Conservation (phyloP, 208 protist species). For the Trypanosomatidae sp. region DNA sequence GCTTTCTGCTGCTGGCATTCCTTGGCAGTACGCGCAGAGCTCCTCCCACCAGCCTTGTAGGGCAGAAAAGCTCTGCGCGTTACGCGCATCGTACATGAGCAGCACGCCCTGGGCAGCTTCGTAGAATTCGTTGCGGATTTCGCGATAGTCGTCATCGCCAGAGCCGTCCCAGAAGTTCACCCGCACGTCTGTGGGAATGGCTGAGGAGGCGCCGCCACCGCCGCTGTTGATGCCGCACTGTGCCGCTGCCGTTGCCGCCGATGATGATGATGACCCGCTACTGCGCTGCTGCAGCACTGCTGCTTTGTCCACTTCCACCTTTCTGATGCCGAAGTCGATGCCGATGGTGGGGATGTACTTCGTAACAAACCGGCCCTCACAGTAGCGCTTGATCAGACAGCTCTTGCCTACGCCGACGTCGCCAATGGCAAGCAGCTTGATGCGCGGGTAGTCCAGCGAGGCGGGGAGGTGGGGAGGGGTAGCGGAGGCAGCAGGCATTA, state of each 20-base stretch:
- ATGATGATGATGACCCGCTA: background rate
- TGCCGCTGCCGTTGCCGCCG: background rate
- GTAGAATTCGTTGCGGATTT: conserved; percentile 98
- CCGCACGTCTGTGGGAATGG: conserved; percentile 45
- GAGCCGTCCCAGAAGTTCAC: conserved; percentile 97
- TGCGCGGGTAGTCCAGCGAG: conserved; percentile 52
- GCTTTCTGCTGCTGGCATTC: conserved; percentile 7
- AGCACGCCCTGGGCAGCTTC: conserved; percentile 90
- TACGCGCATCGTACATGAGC: conserved; percentile 77
- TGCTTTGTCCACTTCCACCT: conserved; percentile 45
- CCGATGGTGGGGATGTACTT: conserved; percentile 98
- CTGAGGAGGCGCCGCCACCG: background rate
- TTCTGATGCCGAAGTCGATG: conserved; percentile 97
- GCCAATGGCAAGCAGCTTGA: conserved; percentile 93
- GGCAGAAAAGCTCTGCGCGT: conserved; percentile 52
- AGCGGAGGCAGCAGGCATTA: background rate
- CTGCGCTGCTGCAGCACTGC: conserved; percentile 11
- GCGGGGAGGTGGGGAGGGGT: conserved; percentile 11
- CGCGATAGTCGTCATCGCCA: conserved; percentile 87
- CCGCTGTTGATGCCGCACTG: background rate
- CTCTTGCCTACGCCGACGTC: conserved; percentile 92
- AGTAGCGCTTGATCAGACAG: conserved; percentile 97
- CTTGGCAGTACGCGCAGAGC: conserved; percentile 40
- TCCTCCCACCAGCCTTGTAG: conserved; percentile 78
- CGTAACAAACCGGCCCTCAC: conserved; percentile 94